Percentiles rank a stretch among this genome's conserved stretches.
These are phyloP conservation scores for Solanum hybrid DNA, from an alignment of 305 asterid species.

Conservation along the genomic window DNA sequence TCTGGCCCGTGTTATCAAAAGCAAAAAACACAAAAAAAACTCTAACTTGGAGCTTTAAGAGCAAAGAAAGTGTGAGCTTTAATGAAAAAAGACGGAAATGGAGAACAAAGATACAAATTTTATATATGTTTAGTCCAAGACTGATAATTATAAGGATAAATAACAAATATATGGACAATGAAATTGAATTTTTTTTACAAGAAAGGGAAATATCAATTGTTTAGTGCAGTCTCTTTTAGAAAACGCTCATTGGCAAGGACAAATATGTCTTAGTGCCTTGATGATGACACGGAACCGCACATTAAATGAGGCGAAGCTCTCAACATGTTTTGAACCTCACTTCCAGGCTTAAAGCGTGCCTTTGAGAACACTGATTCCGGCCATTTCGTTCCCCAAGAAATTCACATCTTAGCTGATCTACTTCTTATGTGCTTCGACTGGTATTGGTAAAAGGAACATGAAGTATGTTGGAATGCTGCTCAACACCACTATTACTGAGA, in stretches of 20 bases:
- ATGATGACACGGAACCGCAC: not conserved
- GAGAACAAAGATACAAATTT: not conserved
- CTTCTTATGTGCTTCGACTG: not conserved
- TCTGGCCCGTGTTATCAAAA: not conserved
- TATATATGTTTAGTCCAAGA: not conserved
- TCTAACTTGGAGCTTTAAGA: not conserved
- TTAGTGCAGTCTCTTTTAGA: not conserved
- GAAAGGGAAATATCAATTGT: not conserved
- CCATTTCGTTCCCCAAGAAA: not conserved
- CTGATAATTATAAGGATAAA: not conserved
- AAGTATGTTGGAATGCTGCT: not conserved
- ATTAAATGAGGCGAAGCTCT: not conserved
- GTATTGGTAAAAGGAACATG: not conserved
- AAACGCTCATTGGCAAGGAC: not conserved
- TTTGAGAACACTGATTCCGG: not conserved
- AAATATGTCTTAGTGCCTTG: not conserved
- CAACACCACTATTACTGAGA: not conserved
- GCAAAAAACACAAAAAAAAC: not conserved
- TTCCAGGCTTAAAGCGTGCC: not conserved
- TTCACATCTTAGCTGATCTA: not conserved
- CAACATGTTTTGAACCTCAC: not conserved
- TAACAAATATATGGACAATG: not conserved
- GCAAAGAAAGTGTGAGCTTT: not conserved
- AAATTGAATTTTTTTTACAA: not conserved
- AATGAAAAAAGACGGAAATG: not conserved